Evolutionary conservation across 441 rosid species (phyloP).

Genomic region (Euphorbia schlechtendalii): DNA sequence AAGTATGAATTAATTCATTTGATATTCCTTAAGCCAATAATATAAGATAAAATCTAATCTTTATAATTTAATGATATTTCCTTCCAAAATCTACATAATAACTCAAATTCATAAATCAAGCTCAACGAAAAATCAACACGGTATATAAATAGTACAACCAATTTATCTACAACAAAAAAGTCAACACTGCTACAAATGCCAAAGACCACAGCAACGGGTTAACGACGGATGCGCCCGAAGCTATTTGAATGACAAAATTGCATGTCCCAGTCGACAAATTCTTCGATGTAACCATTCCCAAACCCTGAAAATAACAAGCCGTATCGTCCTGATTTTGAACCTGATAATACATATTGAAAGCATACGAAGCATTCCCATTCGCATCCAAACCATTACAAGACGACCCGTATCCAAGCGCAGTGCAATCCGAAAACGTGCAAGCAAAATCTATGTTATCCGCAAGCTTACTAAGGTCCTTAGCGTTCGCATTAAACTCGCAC

Average conservation of each 20-base stretch:
- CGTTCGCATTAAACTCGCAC: constrained; percentile 71
- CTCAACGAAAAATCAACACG: not conserved
- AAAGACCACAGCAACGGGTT: constrained; percentile 17
- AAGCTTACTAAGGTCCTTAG: constrained; percentile 53
- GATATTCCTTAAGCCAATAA: no score
- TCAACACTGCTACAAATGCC: constrained; percentile 16
- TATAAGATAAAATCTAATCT: no score
- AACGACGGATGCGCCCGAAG: constrained; percentile 20
- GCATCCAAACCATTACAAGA: constrained; percentile 65
- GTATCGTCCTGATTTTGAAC: constrained; percentile 58
- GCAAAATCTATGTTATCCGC: constrained; percentile 60
- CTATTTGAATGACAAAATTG: constrained; percentile 57
- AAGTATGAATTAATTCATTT: no score
- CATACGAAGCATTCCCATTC: constrained; percentile 75
- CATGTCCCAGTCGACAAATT: constrained; percentile 65
- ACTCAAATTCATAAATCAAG: constrained; percentile 12
- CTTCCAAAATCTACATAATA: not conserved
- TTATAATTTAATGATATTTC: not conserved
- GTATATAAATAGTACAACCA: constrained; percentile 7
- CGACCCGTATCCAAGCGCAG: constrained; percentile 77
- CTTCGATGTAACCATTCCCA: constrained; percentile 46
- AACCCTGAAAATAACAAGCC: constrained; percentile 74
- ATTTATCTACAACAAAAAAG: constrained; percentile 24
- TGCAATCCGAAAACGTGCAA: constrained; percentile 70
- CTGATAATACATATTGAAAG: constrained; percentile 91